Base-by-base conservation (phyloP, 2,329 filamentous ascomycete species). In the Penicillium sp. region DNA sequence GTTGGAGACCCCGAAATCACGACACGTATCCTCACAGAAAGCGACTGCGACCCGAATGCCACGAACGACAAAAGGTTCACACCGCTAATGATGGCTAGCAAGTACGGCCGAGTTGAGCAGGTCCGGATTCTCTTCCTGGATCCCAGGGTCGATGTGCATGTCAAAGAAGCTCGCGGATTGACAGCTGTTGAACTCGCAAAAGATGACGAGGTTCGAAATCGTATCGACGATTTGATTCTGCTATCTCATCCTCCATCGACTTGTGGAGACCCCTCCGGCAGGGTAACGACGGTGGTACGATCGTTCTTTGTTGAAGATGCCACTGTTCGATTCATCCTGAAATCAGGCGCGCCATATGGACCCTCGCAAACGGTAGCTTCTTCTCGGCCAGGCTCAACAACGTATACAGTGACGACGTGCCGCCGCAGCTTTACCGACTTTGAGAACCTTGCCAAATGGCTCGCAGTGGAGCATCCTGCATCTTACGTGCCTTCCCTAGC, bases 231-330 rank as follows among this genome's bases (percentile, higher is more conserved):
- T 71, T 80, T 99, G 59, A 88, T 92, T 1, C 77, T 99, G 9
- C 88, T 99, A 60, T 89, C 90, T 18, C 86, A 87, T 70, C 80
- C 84, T 1, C 69, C 71, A 18, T 68, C 68, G 7, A 61, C 63
- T 18, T 63, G 66, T 23, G 81, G 89, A 5, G 87, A 85, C 10
- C 80, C 83, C 9, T 91, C 96, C 62, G 88, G 88, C 3, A 86
- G 93, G 21, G 92, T 92, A 19, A 97, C 94, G 0, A 91, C 91
- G 1, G 92, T 97, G 1, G 94, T 99, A 0, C 85, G 94, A 53
- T 94, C 92, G 0, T 97, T 96, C 74, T 97, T 99, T 66, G 92
- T 99, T 10, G 94, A 99, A 75, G 94, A 99, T 74, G 92, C 90
- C 9, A 96, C 90, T 0, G 89, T 97, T 48, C 87, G 94, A 36